phyloP scores from a whole-genome alignment of 2,329 filamentous ascomycete genomes.

The Pseudogymnoascus sp. region DNA sequence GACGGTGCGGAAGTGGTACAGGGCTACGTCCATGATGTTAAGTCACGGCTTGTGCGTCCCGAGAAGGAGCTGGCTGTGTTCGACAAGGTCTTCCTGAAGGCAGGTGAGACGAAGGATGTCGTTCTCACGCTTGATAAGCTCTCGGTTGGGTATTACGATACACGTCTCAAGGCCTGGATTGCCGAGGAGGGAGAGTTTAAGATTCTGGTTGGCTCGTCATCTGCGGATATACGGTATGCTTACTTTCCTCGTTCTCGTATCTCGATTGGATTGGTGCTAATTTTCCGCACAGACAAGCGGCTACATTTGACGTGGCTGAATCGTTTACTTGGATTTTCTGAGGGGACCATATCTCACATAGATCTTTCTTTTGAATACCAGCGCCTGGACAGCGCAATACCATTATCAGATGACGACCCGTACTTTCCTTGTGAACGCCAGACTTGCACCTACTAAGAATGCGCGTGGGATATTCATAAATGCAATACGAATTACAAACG shows the following conservation, averaged over 20 bases:
- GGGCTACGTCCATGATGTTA: conserved; percentile 58
- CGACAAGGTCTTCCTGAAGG: conserved; percentile 53
- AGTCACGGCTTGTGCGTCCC: conserved; percentile 55
- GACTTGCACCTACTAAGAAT: not conserved
- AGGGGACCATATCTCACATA: not conserved
- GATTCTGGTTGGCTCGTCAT: conserved; percentile 54
- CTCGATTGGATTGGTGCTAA: conserved; percentile 13
- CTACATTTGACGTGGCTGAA: conserved; percentile 53
- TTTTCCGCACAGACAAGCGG: conserved; percentile 34
- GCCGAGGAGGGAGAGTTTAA: conserved; percentile 58
- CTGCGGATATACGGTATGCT: conserved; percentile 54
- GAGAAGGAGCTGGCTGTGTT: conserved; percentile 67
- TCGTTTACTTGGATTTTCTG: conserved; percentile 61
- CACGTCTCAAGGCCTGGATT: conserved; percentile 51
- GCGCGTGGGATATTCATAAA: not conserved
- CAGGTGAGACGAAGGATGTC: conserved; percentile 40
- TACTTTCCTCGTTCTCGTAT: not conserved
- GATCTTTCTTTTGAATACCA: conserved; percentile 6
- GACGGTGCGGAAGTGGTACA: conserved; percentile 60
- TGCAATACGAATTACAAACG: not conserved
- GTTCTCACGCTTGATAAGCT: conserved; percentile 39
- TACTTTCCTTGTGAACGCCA: conserved; percentile 4
- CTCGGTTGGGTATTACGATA: conserved; percentile 55
- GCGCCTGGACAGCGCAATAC: not conserved
- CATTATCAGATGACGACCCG: not conserved